A percentile compares a stretch with the other conserved stretches of the same genome.
phyloP scores from a whole-genome alignment of 2,329 filamentous ascomycete species.

The Tricladium varicosporioides region DNA sequence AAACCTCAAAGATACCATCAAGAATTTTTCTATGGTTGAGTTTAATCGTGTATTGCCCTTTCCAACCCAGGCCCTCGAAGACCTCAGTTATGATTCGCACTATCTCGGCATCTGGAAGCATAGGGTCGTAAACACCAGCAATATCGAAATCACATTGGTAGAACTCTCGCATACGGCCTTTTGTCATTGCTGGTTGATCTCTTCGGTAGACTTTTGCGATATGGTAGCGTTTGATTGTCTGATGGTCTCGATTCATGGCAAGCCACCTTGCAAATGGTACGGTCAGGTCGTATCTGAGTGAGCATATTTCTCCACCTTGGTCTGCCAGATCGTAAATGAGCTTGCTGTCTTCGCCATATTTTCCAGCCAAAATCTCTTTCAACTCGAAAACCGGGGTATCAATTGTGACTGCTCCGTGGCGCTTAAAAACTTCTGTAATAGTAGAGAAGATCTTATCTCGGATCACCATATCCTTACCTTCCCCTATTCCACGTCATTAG shows the following conservation, averaged over 20 bases:
- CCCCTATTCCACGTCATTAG: slow-evolving; percentile 44
- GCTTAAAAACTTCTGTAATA: slow-evolving; percentile 78
- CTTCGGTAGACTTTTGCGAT: slow-evolving; percentile 88
- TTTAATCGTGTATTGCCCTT: slow-evolving; percentile 71
- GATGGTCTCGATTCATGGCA: slow-evolving; percentile 78
- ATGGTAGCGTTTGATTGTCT: slow-evolving; percentile 90
- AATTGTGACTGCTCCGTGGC: slow-evolving; percentile 75
- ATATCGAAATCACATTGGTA: slow-evolving; percentile 98
- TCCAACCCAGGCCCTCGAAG: slow-evolving; percentile 76
- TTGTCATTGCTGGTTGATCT: slow-evolving; percentile 82
- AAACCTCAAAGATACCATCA: slow-evolving; percentile 88
- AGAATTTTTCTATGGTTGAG: slow-evolving; percentile 94
- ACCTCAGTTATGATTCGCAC: slow-evolving; percentile 81
- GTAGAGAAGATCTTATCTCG: slow-evolving; percentile 76
- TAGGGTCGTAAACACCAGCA: slow-evolving; percentile 81
- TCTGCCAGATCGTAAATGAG: slow-evolving; percentile 89
- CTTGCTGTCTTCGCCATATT: slow-evolving; percentile 91
- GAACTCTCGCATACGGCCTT: slow-evolving; percentile 92
- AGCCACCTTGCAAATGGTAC: slow-evolving; percentile 91
- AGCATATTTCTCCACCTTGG: slow-evolving; percentile 82
- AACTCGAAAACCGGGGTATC: slow-evolving; percentile 85
- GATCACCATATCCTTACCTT: slow-evolving; percentile 74
- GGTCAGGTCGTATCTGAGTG: slow-evolving; percentile 82
- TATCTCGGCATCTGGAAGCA: slow-evolving; percentile 91
- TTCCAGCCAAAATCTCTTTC: slow-evolving; percentile 80